These are phyloP conservation scores for Rosa rugosa DNA, from an alignment of 306 rosid genomes.

Conservation along the genomic window DNA sequence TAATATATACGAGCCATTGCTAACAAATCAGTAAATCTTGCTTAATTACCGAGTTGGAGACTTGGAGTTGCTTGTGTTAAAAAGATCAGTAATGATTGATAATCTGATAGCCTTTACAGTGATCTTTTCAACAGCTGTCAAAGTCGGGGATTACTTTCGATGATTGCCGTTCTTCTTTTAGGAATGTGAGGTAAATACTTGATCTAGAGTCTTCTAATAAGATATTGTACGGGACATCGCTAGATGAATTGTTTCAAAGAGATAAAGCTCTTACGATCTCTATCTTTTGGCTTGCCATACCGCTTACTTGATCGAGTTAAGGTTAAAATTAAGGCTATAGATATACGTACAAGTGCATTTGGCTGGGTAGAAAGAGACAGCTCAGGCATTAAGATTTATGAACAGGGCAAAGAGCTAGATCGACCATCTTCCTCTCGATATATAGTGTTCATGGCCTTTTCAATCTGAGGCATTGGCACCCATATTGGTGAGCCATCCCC, in stretches of 20 bases:
- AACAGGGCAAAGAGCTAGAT: not conserved
- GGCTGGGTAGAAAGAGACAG: not conserved
- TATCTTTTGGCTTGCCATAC: not conserved
- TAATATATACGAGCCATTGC: not conserved
- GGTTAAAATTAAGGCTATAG: not conserved
- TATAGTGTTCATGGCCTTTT: not conserved
- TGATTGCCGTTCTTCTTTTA: not conserved
- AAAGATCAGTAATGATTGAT: not conserved
- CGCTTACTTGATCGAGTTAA: not conserved
- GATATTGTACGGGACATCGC: no score
- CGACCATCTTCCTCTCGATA: conserved; percentile 13
- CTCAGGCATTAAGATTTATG: not conserved
- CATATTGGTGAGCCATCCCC: conserved; percentile 8
- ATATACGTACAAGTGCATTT: not conserved
- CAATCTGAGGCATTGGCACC: conserved; percentile 2
- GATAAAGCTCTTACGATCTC: not conserved
- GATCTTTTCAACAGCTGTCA: not conserved
- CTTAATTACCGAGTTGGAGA: not conserved
- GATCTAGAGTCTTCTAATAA: no score
- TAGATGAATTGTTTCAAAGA: no score
- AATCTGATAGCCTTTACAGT: not conserved
- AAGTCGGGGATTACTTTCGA: not conserved
- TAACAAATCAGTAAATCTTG: not conserved
- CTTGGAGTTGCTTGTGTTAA: not conserved
- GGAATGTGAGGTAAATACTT: not conserved